phyloP scores from a whole-genome alignment of 2,329 filamentous ascomycete species.

The Colletotrichum nymphaeae region DNA sequence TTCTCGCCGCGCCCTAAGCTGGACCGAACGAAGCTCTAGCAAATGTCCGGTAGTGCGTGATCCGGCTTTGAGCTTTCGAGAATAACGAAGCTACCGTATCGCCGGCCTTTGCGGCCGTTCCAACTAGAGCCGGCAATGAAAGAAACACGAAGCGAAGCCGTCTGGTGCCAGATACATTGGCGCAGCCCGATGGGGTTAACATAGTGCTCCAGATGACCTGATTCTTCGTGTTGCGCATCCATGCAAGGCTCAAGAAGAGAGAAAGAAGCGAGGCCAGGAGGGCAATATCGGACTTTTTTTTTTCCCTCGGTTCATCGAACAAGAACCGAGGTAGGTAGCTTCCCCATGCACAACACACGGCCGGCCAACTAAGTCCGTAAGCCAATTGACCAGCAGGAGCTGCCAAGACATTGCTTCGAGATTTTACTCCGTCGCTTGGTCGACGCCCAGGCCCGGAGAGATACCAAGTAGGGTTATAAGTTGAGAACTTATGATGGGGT shows the following conservation, averaged over 20 bases:
- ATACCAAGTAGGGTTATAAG: neutral
- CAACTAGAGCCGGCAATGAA: neutral
- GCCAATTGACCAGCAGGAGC: neutral
- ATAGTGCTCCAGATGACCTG: neutral
- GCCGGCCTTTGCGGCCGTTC: neutral
- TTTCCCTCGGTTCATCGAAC: neutral
- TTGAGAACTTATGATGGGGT: neutral
- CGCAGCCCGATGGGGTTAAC: neutral
- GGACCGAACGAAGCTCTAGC: neutral
- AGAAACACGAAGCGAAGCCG: neutral
- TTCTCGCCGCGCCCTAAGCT: neutral
- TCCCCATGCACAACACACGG: neutral
- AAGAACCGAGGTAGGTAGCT: neutral
- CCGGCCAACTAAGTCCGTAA: slow-evolving; percentile 26
- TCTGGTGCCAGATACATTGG: neutral
- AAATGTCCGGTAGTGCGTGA: neutral
- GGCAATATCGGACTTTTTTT: neutral
- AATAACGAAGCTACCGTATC: neutral
- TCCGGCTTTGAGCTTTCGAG: no score
- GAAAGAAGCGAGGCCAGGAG: neutral
- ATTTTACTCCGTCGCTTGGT: neutral
- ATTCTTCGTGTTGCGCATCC: neutral
- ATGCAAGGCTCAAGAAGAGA: neutral
- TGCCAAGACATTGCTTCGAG: slow-evolving; percentile 6
- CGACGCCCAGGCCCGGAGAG: slow-evolving; percentile 10